These are phyloP conservation scores for Nevesoporus exiguus DNA, from an alignment of 768 basidiomycete genomes.

Conservation along the genomic window DNA sequence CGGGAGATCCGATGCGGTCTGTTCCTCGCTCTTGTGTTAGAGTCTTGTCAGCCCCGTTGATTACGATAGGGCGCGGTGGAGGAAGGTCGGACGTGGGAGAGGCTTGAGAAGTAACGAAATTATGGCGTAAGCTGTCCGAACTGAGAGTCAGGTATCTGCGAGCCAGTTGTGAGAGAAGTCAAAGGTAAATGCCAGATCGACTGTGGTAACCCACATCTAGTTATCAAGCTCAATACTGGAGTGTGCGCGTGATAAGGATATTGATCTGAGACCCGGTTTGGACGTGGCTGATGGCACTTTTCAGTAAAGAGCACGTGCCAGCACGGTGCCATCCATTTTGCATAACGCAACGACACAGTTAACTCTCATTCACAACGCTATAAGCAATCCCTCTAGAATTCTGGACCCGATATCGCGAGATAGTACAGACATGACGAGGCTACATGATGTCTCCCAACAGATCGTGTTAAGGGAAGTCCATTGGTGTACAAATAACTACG, in stretches of 20 bases:
- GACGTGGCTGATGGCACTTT: constrained; percentile 8
- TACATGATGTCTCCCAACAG: constrained; percentile 30
- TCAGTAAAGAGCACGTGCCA: constrained; percentile 3
- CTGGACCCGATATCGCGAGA: constrained; percentile 11
- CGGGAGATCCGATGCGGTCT: background rate
- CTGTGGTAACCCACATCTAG: background rate
- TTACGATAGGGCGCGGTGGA: constrained; percentile 26
- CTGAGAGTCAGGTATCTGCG: background rate
- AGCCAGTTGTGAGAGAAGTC: background rate
- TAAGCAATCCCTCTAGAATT: constrained; percentile 15
- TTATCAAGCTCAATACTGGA: background rate
- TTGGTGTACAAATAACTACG: constrained; percentile 33
- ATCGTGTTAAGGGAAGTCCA: constrained; percentile 23
- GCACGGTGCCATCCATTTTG: no score
- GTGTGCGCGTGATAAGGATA: background rate
- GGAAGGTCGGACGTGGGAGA: constrained; percentile 10
- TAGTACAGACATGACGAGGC: constrained; percentile 29
- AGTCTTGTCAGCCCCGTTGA: constrained; percentile 8
- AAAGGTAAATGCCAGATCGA: no score
- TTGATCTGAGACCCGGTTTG: background rate
- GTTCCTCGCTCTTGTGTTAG: constrained; percentile 2
- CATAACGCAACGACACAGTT: constrained; percentile 1
- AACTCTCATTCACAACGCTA: constrained; percentile 2
- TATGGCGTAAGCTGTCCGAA: background rate
- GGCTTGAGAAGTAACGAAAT: background rate